Percentiles rank a stretch among this genome's conserved stretches.
These are phyloP conservation scores for Kuraishia floccosa DNA, from an alignment of 805 yeast species.

Conservation along the genomic window DNA sequence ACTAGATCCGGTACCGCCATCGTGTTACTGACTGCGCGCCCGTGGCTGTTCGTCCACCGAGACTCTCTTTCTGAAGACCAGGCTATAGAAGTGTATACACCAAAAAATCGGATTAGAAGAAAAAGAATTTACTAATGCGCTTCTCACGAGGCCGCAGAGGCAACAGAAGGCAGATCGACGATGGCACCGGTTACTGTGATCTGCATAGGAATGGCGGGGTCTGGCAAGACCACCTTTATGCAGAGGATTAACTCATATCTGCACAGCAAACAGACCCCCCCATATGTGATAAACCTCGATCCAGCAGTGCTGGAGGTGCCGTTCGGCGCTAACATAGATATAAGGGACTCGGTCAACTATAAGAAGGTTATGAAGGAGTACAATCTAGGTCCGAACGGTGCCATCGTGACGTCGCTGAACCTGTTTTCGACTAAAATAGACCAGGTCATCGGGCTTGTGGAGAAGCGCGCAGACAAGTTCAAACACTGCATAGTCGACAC, in stretches of 20 bases:
- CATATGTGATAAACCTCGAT: constrained; percentile 89
- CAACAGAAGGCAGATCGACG: no score
- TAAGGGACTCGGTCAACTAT: constrained; percentile 91
- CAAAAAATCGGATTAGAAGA: no score
- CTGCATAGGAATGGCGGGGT: constrained; percentile 40
- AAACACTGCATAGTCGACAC: constrained; percentile 84
- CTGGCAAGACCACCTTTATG: constrained; percentile 97
- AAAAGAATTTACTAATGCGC: no score
- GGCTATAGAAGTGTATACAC: no score
- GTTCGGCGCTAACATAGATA: constrained; percentile 88
- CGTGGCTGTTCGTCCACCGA: no score
- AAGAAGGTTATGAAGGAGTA: constrained; percentile 95
- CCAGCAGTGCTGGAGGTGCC: constrained; percentile 96
- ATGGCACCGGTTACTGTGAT: constrained; percentile 23
- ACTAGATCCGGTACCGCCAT: constrained; percentile 36
- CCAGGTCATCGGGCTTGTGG: constrained; percentile 80
- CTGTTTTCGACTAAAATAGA: constrained; percentile 92
- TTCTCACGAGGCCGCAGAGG: no score
- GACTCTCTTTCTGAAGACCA: no score
- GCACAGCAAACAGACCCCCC: constrained; percentile 60
- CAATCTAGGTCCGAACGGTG: constrained; percentile 95
- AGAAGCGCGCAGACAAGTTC: constrained; percentile 52
- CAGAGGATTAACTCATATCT: constrained; percentile 87
- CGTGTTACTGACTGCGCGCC: no score
- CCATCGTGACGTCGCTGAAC: constrained; percentile 90